Evolutionary conservation across 2,329 filamentous ascomycete genomes (phyloP), one percentile per base, ranked within the genome.

Genomic region (Moelleriella libera): DNA sequence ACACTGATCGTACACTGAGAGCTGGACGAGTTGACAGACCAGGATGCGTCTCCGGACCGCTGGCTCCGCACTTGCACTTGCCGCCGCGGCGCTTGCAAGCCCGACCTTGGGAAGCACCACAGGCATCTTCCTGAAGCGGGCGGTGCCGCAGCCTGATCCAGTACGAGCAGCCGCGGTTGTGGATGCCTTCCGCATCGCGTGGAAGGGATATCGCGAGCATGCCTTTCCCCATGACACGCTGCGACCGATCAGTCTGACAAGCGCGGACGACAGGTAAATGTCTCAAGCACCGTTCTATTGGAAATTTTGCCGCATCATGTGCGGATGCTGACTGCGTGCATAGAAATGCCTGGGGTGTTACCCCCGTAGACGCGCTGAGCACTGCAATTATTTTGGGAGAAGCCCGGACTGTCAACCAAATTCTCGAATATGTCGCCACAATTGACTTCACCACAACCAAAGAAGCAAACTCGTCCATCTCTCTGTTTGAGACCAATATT

Each of bases 401-500:
- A 41, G 65, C 69, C 21, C 69, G 79, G n/a, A 78, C 85, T 12
- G 80, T 92, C 11, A 68, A 80, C 41, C 69, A 80, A 48, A 88
- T 94, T 52, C 63, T 94, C 14, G 68, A 82, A 5, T 82, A 80
- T 58, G 75, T 94, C 42, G 73, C 78, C 0, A 75, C 65, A 0
- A 82, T 94, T 55, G 70, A 94, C 62, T 94, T 86, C 58, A 74
- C 74, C 42, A 67, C 70, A 8, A 85, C 82, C 1, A 49, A 51
- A 4, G 51, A 51, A 37, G 49, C 39, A 2, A 57, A 69, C 1
- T 63, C 69, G 1, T 63, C 70, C 7, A 78, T 94, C 45, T 89
- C 83, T 32, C 64, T 95, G 7, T 95, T 95, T 57, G 88, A 95
- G 64, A 94, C 87, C 0, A 95, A 87, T 0, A 94, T 95, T 58